Percentiles rank a stretch among this genome's conserved stretches.
Evolutionary conservation across 805 yeast species (phyloP).

Genomic region (Scheffersomyces lignosus): DNA sequence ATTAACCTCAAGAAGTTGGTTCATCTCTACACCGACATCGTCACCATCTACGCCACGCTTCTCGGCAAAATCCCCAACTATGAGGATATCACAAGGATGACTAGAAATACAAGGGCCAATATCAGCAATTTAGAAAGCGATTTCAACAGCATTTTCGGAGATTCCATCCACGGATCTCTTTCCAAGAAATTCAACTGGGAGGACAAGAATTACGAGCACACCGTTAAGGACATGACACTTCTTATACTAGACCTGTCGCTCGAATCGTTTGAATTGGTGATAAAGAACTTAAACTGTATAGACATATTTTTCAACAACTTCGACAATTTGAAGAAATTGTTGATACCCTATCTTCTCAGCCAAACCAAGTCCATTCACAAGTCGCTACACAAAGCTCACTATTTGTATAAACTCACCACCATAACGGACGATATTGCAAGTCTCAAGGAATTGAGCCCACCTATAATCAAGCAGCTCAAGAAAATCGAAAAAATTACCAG

Average conservation of each 20-base stretch:
- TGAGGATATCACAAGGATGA: conserved; percentile 40
- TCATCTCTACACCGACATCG: conserved; percentile 36
- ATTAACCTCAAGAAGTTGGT: conserved; percentile 30
- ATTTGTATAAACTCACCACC: conserved; percentile 29
- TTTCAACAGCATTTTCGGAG: conserved; percentile 29
- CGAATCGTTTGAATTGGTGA: conserved; percentile 14
- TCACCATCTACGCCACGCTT: conserved; percentile 40
- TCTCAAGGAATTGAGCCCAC: conserved; percentile 20
- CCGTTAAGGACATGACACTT: conserved; percentile 11
- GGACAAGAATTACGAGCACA: conserved; percentile 11
- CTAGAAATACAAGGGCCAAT: conserved; percentile 18
- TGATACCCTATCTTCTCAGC: conserved; percentile 34
- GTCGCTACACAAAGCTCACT: conserved; percentile 24
- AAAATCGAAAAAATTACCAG: conserved; percentile 39
- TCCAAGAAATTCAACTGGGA: conserved; percentile 16
- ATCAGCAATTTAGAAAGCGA: conserved; percentile 31
- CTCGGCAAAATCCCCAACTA: conserved; percentile 39
- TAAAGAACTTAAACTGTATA: conserved; percentile 32
- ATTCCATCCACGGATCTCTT: conserved; percentile 2
- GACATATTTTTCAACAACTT: conserved; percentile 39
- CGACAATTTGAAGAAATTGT: conserved; percentile 37
- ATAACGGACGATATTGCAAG: conserved; percentile 27
- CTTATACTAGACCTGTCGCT: conserved; percentile 9
- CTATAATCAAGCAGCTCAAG: conserved; percentile 27
- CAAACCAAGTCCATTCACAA: conserved; percentile 30